Evolutionary conservation across 345 rosid genomes (phyloP).

Genomic region (Hibiscus mutabilis): DNA sequence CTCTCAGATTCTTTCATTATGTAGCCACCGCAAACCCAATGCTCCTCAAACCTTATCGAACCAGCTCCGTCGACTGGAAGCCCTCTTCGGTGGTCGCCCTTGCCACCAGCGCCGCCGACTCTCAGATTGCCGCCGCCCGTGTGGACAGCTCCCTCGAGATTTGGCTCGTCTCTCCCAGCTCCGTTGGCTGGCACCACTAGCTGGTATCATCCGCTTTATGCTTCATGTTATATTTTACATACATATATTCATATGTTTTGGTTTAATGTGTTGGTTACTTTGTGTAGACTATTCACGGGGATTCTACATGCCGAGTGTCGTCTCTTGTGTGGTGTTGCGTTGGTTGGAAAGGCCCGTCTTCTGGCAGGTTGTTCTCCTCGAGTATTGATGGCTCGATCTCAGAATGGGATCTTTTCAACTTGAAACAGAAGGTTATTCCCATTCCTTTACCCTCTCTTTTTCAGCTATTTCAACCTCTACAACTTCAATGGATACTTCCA

Average conservation of each 20-base stretch:
- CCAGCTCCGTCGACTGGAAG: constrained; percentile 78
- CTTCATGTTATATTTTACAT: background rate
- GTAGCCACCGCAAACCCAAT: constrained; percentile 3
- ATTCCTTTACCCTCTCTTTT: too few species aligned
- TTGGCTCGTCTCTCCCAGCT: constrained; percentile 97
- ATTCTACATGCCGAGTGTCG: constrained; percentile 64
- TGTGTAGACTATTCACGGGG: constrained; percentile 70
- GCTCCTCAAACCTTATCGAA: constrained; percentile 55
- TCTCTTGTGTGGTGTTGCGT: constrained; percentile 73
- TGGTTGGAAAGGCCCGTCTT: constrained; percentile 28
- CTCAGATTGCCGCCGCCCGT: constrained; percentile 81
- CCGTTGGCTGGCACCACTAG: constrained; percentile 97
- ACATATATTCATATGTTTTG: background rate
- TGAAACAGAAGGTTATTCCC: constrained; percentile 67
- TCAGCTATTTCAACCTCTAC: too few species aligned
- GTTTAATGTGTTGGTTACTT: background rate
- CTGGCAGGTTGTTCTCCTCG: constrained; percentile 56
- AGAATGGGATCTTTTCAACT: constrained; percentile 84
- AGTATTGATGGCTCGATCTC: constrained; percentile 77
- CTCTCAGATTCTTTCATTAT: background rate
- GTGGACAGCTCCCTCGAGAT: constrained; percentile 91
- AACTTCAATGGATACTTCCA: too few species aligned
- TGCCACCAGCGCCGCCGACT: constrained; percentile 65
- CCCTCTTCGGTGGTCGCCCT: constrained; percentile 86
- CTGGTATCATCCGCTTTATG: constrained; percentile 37